Conservation (phyloP, 2,329 filamentous ascomycete genomes). For the Colletotrichum sp. region DNA sequence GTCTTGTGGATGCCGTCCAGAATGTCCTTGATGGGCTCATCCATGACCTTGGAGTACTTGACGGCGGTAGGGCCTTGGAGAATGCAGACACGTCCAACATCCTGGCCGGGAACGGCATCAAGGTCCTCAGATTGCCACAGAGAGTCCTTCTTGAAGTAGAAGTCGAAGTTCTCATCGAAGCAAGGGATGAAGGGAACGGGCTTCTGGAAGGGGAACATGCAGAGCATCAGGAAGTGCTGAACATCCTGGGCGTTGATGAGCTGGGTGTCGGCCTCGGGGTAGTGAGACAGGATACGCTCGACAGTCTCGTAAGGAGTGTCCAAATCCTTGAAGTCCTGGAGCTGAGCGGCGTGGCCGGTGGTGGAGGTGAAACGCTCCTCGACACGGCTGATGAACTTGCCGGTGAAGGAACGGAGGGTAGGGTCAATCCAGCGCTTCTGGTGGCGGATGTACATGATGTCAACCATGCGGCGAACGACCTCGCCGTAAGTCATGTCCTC, state of each 20-base stretch:
- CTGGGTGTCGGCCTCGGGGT: conserved; percentile 86
- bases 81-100: conserved; percentile 95
- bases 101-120: conserved; percentile 93
- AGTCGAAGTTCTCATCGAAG: conserved; percentile 97
- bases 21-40: conserved; percentile 95
- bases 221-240: conserved; percentile 93
- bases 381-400: conserved; percentile 94
- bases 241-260: conserved; percentile 98
- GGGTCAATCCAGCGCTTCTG: conserved; percentile 91
- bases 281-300: conserved; percentile 79
- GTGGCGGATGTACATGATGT: conserved; percentile 90
- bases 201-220: conserved; percentile 91
- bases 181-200: conserved; percentile 94
- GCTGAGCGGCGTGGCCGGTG: conserved; percentile 75
- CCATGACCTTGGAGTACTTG: conserved; percentile 86
- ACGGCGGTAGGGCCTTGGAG: conserved; percentile 93
- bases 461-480: conserved; percentile 84
- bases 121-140: conserved; percentile 99
- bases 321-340: conserved; percentile 91
- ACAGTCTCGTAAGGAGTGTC: conserved; percentile 80
- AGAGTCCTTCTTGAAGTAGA: conserved; percentile 99
- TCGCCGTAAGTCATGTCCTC: conserved; percentile 97
- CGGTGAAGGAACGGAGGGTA: conserved; percentile 82
- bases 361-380: conserved; percentile 92
- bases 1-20: conserved; percentile 87